Percentiles rank a stretch among this genome's conserved stretches.
These are phyloP conservation scores for Xylaria castorea DNA, from an alignment of 495 filamentous ascomycete species.

Conservation along the genomic window DNA sequence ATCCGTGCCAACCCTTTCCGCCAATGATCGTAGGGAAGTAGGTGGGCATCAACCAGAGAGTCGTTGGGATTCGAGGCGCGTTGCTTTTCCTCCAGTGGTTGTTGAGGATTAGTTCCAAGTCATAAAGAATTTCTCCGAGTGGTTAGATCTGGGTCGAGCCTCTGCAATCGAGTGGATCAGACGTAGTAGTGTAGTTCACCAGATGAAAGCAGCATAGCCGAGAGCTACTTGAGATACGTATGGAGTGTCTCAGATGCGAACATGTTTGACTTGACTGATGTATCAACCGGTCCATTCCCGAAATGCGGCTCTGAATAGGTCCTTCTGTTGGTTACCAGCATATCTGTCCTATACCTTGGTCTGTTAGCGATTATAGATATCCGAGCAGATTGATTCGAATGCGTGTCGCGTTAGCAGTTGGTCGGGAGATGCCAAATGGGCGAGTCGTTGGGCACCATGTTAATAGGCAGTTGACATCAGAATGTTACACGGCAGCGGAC, in stretches of 20 bases:
- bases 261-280: background rate
- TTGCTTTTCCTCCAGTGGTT: constrained; percentile 16
- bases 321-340: constrained; percentile 2
- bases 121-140: constrained; percentile 28
- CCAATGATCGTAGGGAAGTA: constrained; percentile 4
- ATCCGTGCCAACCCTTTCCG: constrained; percentile 2
- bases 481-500: constrained; percentile 27
- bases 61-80: background rate
- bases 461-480: constrained; percentile 26
- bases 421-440: constrained; percentile 7
- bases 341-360: background rate
- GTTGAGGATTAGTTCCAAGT: constrained; percentile 18
- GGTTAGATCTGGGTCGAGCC: constrained; percentile 8
- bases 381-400: background rate
- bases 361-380: background rate
- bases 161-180: constrained; percentile 23
- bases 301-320: background rate
- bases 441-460: constrained; percentile 26
- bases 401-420: background rate
- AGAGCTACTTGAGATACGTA: background rate
- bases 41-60: constrained; percentile 8
- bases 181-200: constrained; percentile 5
- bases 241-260: constrained; percentile 10
- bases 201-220: constrained; percentile 13
- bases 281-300: background rate